Percentiles rank a stretch among this genome's conserved stretches.
Conservation (phyloP, 768 basidiomycete genomes). For the Naganishia randhawae region DNA sequence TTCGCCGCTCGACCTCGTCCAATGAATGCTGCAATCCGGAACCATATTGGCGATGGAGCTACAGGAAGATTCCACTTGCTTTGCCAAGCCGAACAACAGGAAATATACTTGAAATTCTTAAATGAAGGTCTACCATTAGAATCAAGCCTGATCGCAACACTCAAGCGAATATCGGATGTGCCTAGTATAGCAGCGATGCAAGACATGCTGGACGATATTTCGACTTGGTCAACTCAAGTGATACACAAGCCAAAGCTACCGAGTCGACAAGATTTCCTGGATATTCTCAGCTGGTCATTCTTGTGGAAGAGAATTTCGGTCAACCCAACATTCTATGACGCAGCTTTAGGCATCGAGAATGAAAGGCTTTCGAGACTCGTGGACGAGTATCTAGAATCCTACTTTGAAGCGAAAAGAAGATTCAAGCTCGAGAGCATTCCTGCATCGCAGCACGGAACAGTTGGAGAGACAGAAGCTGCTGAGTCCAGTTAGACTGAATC, state of each 20-base stretch:
- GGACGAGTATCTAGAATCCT: slow-evolving; percentile 54
- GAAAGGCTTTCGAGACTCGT: slow-evolving; percentile 68
- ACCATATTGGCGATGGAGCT: slow-evolving; percentile 30
- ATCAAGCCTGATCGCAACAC: slow-evolving; percentile 59
- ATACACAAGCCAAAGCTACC: slow-evolving; percentile 52
- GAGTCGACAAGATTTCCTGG: slow-evolving; percentile 67
- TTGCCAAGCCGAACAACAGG: slow-evolving; percentile 80
- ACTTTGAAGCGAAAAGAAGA: slow-evolving; percentile 9
- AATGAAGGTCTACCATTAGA: slow-evolving; percentile 86
- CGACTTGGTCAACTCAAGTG: slow-evolving; percentile 14
- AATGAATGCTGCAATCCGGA: slow-evolving; percentile 40
- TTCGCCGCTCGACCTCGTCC: slow-evolving; percentile 65
- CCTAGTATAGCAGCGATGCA: slow-evolving; percentile 27
- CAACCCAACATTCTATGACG: slow-evolving; percentile 84
- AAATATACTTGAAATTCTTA: slow-evolving; percentile 76
- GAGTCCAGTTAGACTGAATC: background rate
- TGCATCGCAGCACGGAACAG: background rate
- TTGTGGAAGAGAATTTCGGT: slow-evolving; percentile 64
- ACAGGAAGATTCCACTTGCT: slow-evolving; percentile 65
- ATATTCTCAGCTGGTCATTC: slow-evolving; percentile 76
- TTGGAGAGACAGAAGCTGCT: background rate
- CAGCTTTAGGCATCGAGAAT: slow-evolving; percentile 53
- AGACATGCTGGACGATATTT: slow-evolving; percentile 35
- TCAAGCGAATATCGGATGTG: slow-evolving; percentile 52
- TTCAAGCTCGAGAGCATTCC: background rate